A percentile compares a stretch with the other conserved stretches of the same genome.
Evolutionary conservation across 1,139 yeast genomes (phyloP).

Genomic region (Saccharomyces hybrid): DNA sequence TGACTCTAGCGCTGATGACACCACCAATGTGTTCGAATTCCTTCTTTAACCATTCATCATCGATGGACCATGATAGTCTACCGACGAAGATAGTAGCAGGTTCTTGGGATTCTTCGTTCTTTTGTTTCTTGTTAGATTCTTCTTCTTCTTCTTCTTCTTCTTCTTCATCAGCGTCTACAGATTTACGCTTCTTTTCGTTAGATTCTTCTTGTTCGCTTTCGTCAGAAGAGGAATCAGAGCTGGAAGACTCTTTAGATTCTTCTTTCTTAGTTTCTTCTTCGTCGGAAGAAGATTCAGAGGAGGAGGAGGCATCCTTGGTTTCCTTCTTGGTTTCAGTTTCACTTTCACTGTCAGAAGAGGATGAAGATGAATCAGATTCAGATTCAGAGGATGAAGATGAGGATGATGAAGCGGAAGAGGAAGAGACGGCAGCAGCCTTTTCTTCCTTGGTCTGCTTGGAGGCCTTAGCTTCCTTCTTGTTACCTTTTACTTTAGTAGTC

Average conservation of each 20-base stretch:
- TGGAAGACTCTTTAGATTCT: conserved; percentile 19
- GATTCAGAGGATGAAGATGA: conserved; percentile 10
- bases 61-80: conserved; percentile 94
- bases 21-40: conserved; percentile 83
- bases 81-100: conserved; percentile 93
- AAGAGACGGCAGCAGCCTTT: conserved; percentile 10
- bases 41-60: conserved; percentile 83
- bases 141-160: conserved; percentile 26
- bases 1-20: conserved; percentile 81
- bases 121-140: conserved; percentile 37
- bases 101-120: conserved; percentile 38
- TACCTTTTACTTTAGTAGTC: conserved; percentile 14
- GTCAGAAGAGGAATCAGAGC: conserved; percentile 30
- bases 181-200: conserved; percentile 35
- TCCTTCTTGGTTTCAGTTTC: conserved; percentile 21
- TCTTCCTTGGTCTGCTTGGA: conserved; percentile 6
- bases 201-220: conserved; percentile 15
- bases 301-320: not conserved
- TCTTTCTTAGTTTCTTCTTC: conserved; percentile 8
- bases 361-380: conserved; percentile 11
- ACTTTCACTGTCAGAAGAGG: conserved; percentile 27
- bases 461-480: conserved; percentile 8
- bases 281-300: conserved; percentile 15
- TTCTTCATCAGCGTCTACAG: conserved; percentile 30
- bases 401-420: conserved; percentile 16